Evolutionary conservation across 495 filamentous ascomycete species (phyloP).

Genomic region (Penicillium paxilli): DNA sequence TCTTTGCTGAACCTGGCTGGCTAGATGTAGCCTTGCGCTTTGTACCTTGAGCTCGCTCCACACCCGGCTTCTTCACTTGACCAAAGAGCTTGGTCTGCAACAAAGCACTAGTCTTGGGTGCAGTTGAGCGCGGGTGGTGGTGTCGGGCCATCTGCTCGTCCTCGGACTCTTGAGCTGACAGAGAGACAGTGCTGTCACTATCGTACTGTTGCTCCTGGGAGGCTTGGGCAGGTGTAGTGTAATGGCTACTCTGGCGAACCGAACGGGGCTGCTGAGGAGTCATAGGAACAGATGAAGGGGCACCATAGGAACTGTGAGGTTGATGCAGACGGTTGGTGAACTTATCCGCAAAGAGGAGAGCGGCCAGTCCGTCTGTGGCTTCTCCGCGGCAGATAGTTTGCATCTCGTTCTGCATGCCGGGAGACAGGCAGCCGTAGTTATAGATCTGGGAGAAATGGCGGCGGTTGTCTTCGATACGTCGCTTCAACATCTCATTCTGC

Average conservation of each 20-base stretch:
- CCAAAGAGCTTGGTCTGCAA: constrained; percentile 71
- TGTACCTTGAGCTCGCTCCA: constrained; percentile 34
- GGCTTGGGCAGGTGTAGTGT: constrained; percentile 57
- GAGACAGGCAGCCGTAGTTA: constrained; percentile 51
- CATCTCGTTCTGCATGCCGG: constrained; percentile 43
- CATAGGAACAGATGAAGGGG: constrained; percentile 70
- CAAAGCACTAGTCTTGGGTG: constrained; percentile 41
- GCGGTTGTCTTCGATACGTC: constrained; percentile 83
- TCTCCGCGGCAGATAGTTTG: constrained; percentile 43
- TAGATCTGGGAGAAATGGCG: constrained; percentile 74
- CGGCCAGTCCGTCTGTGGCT: constrained; percentile 65
- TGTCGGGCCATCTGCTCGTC: constrained; percentile 32
- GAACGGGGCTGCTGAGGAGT: constrained; percentile 60
- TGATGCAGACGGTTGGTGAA: constrained; percentile 60
- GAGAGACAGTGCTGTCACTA: constrained; percentile 73
- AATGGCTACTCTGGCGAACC: constrained; percentile 46
- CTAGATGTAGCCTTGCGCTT: constrained; percentile 62
- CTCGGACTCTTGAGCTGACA: constrained; percentile 78
- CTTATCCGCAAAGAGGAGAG: constrained; percentile 70
- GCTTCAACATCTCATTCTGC: constrained; percentile 72
- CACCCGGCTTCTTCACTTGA: constrained; percentile 59
- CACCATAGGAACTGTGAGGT: constrained; percentile 15
- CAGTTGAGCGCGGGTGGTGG: constrained; percentile 20
- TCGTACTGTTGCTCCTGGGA: constrained; percentile 58
- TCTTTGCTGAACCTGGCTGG: constrained; percentile 54